phyloP scores from a whole-genome alignment of 2,329 filamentous ascomycete genomes.

The Epichloe aotearoae region DNA sequence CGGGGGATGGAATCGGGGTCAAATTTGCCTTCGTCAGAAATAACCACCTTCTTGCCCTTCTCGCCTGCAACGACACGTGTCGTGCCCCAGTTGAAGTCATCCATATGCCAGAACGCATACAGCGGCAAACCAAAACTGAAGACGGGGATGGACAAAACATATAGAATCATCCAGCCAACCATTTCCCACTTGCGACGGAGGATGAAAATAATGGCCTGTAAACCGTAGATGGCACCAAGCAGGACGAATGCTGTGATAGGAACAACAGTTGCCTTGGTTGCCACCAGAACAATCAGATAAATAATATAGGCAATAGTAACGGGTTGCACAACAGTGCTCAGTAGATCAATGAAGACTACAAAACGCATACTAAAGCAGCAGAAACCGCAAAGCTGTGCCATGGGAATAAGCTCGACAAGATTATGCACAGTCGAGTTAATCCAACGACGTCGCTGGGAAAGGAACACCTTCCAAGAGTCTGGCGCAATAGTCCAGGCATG shows the following conservation, averaged over 20 bases:
- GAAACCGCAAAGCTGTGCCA: constrained; percentile 94
- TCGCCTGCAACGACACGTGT: constrained; percentile 95
- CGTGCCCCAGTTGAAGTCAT: constrained; percentile 99
- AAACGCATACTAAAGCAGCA: constrained; percentile 99
- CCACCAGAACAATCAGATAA: constrained; percentile 71
- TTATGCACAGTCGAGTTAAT: constrained; percentile 99
- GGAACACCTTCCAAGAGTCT: constrained; percentile 85
- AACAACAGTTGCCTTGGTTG: constrained; percentile 47
- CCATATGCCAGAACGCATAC: constrained; percentile 99
- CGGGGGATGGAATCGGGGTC: constrained; percentile 78
- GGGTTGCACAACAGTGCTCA: constrained; percentile 85
- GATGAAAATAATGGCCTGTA: constrained; percentile 96
- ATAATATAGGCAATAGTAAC: constrained; percentile 81
- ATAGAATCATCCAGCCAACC: constrained; percentile 98
- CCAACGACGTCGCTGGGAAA: constrained; percentile 97
- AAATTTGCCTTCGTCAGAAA: constrained; percentile 96
- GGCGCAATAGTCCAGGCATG: constrained; percentile 96
- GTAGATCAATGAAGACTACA: constrained; percentile 83
- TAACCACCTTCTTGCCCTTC: constrained; percentile 78
- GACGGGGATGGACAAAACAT: constrained; percentile 79
- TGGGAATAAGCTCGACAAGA: constrained; percentile 82
- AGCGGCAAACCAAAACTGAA: constrained; percentile 84
- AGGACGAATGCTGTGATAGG: constrained; percentile 82
- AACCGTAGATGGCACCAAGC: constrained; percentile 88
- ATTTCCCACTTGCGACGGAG: constrained; percentile 96